These are phyloP conservation scores for Oidiodendron maius DNA, from an alignment of 495 filamentous ascomycete species.

Conservation along the genomic window DNA sequence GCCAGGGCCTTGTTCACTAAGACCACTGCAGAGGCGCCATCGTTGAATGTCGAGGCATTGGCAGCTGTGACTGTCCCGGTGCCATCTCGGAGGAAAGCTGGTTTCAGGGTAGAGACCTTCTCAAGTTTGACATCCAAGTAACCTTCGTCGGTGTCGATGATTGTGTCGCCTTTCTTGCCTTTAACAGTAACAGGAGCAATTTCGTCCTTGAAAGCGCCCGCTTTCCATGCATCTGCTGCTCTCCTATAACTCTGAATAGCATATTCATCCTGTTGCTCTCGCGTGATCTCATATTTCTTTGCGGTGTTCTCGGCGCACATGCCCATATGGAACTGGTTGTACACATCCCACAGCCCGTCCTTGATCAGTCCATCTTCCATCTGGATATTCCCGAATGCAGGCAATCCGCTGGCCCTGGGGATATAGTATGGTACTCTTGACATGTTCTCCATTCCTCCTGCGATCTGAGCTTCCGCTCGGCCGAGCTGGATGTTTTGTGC, in stretches of 20 bases:
- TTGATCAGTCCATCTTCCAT: constrained; percentile 90
- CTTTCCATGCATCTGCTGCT: constrained; percentile 84
- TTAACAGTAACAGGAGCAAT: constrained; percentile 81
- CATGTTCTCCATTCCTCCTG: constrained; percentile 98
- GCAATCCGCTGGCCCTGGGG: constrained; percentile 65
- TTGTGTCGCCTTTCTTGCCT: constrained; percentile 72
- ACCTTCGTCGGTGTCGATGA: constrained; percentile 79
- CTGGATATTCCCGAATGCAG: constrained; percentile 78
- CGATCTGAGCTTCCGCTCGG: constrained; percentile 76
- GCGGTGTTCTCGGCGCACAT: constrained; percentile 95
- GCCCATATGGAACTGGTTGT: constrained; percentile 95
- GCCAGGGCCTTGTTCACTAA: constrained; percentile 72
- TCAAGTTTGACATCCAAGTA: constrained; percentile 78
- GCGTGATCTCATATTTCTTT: constrained; percentile 73
- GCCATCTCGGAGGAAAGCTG: constrained; percentile 79
- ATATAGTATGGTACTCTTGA: constrained; percentile 88
- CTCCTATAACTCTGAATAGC: constrained; percentile 83
- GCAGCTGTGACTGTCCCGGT: constrained; percentile 91
- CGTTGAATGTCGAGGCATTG: constrained; percentile 87
- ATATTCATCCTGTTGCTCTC: constrained; percentile 85
- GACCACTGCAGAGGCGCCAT: constrained; percentile 89
- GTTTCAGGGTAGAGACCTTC: constrained; percentile 80
- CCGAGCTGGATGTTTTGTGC: constrained; percentile 94
- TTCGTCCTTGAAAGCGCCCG: constrained; percentile 74
- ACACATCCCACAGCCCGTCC: constrained; percentile 95